Conservation (phyloP, 2,329 filamentous ascomycete species). For the Hirsutella rhossiliensis region DNA sequence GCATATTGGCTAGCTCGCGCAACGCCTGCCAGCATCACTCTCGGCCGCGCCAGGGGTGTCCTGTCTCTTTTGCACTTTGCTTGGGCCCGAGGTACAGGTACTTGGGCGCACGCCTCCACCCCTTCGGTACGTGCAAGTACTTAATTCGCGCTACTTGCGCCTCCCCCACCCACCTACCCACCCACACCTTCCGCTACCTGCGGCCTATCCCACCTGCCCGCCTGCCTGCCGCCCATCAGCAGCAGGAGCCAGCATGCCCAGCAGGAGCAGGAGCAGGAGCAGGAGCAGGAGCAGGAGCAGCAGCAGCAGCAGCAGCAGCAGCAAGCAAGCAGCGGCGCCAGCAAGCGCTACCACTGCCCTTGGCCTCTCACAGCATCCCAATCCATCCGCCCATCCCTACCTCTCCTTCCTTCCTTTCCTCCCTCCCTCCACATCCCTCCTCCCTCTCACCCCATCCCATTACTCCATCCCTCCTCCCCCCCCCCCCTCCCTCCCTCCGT, state of each 20-base stretch:
- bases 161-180: conserved; percentile 14
- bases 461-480: conserved; percentile 5
- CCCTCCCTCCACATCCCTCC: conserved; percentile 13
- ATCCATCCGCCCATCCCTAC: conserved; percentile 7
- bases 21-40: too few species aligned
- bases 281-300: neutral
- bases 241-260: neutral
- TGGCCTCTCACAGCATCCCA: conserved; percentile 6
- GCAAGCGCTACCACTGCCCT: neutral
- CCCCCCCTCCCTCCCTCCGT: conserved; percentile 1
- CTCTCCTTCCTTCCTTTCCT: neutral
- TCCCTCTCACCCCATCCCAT: conserved; percentile 12
- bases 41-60: too few species aligned
- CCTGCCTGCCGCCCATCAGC: neutral
- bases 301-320: neutral
- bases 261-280: neutral
- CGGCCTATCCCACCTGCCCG: neutral
- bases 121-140: neutral
- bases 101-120: neutral
- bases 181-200: conserved; percentile 6
- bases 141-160: neutral
- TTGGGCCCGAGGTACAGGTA: too few species aligned
- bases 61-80: too few species aligned
- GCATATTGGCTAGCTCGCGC: neutral
- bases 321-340: neutral